Base-by-base conservation (phyloP, 1,284 basidiomycete genomes). In the Trichosporon inkin region DNA sequence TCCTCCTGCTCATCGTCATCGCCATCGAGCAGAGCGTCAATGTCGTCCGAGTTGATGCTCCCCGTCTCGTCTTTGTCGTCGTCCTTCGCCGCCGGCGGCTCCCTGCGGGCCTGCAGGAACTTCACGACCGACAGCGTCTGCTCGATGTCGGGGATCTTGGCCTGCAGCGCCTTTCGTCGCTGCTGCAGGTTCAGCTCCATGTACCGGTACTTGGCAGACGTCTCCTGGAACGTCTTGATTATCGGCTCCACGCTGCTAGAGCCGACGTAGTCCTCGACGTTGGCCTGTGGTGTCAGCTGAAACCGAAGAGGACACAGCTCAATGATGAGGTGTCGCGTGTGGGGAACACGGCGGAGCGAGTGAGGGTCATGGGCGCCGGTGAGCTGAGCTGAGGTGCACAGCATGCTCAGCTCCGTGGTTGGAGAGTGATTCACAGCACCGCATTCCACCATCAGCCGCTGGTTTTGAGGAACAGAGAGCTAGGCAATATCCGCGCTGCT, bases 181-280 rank as follows among this genome's bases (percentile, higher is more conserved):
- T 92, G 88, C 13, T 87, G 82, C 52, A 95, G 82, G 72, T 88
- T 94, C 36, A 86, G 81, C 71, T 98, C 95, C 95, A 99, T 98
- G 80, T 95, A 96, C 62, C 91, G 89, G 82, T 99, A 99, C 82
- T 99, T 98, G 92, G 92, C 89, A 74, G 95, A 84, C 35, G 92
- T 92, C 79, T 95, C 92, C 74, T 97, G 91, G 72, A 98, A 91
- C 60, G 83, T 83, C 74, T 86, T 88, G 64, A 99, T 81, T 0
- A 88, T 84, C 20, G 81, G 82, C 74, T 96, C 92, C 16, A 90
- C 86, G 58, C 88, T 88, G 1, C 83, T 88, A 53, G 92, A 86
- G 14, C 89, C 89, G 6, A 98, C 81, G 71, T 92, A 91, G 69
- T 89, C 85, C 63, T 90, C 89, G 39, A 98, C 90, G 78, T 96